A percentile compares a stretch with the other conserved stretches of the same genome.
phyloP scores from a whole-genome alignment of 2,329 filamentous ascomycete species.

The Sporothrix brunneoviolacea region DNA sequence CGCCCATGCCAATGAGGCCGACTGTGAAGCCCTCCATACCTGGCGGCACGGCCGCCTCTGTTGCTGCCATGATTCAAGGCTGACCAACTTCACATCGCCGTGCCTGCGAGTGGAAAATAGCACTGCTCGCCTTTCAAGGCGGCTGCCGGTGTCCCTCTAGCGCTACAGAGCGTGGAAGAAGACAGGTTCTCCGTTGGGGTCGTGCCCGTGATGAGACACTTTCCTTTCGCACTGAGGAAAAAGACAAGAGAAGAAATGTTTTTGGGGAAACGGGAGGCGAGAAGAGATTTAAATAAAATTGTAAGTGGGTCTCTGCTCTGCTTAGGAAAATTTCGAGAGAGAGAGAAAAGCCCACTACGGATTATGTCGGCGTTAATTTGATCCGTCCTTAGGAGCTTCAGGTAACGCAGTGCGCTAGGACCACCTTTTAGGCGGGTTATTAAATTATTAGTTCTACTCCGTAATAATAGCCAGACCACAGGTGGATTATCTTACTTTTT shows the following conservation, averaged over 20 bases:
- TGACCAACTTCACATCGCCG: too few species aligned
- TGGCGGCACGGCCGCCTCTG: constrained; percentile 9
- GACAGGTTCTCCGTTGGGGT: neutral
- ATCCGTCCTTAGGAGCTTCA: too few species aligned
- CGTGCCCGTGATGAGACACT: too few species aligned
- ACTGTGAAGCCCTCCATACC: constrained; percentile 65
- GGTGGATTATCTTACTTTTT: too few species aligned
- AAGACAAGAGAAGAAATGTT: constrained; percentile 1
- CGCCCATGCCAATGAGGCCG: constrained; percentile 97
- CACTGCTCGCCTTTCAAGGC: too few species aligned
- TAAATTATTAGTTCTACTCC: too few species aligned
- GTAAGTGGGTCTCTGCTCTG: constrained; percentile 1
- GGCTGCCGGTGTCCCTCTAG: too few species aligned
- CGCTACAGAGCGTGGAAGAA: too few species aligned
- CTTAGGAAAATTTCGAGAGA: neutral
- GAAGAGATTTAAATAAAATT: constrained; percentile 8
- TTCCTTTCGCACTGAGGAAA: neutral
- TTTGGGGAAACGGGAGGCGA: neutral
- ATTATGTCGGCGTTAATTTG: constrained; percentile 6
- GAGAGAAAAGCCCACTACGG: neutral
- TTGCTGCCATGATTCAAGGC: constrained; percentile 7
- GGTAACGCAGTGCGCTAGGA: too few species aligned
- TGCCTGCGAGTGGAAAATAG: too few species aligned
- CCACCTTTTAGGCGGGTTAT: too few species aligned
- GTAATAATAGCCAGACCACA: too few species aligned